Percentiles rank a stretch among this genome's conserved stretches.
phyloP scores from a whole-genome alignment of 2,329 filamentous ascomycete genomes.

The Arthroderma sp. region DNA sequence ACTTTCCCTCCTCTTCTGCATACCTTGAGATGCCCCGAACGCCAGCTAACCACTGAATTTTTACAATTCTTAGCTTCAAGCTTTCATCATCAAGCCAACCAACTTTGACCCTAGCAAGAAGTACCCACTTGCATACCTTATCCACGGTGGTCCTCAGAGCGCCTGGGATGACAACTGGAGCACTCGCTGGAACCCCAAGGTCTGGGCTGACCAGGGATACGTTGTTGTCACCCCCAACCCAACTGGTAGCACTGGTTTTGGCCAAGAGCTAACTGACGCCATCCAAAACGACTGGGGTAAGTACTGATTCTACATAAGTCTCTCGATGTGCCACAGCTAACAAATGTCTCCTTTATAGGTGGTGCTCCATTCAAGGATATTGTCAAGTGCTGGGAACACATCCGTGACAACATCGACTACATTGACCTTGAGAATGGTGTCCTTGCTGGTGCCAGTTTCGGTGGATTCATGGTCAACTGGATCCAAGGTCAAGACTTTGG shows the following conservation, averaged over 20 bases:
- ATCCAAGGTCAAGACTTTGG: constrained; percentile 77
- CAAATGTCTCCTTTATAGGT: constrained; percentile 8
- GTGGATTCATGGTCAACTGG: constrained; percentile 52
- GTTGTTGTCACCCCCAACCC: constrained; percentile 71
- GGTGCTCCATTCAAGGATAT: constrained; percentile 74
- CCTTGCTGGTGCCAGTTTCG: constrained; percentile 29
- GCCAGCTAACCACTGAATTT: not conserved
- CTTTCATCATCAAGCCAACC: constrained; percentile 31
- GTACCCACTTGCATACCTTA: constrained; percentile 66
- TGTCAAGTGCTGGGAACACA: constrained; percentile 62
- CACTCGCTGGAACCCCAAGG: constrained; percentile 72
- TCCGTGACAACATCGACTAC: constrained; percentile 32
- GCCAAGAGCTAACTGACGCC: constrained; percentile 61
- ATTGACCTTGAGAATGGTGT: constrained; percentile 27
- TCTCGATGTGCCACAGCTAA: not conserved
- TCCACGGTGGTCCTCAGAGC: constrained; percentile 73
- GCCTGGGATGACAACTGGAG: constrained; percentile 66
- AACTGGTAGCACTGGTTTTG: constrained; percentile 71
- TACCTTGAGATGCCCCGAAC: not conserved
- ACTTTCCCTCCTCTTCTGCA: not conserved
- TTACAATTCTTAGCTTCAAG: constrained; percentile 19
- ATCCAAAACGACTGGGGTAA: constrained; percentile 69
- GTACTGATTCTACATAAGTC: not conserved
- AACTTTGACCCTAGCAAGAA: constrained; percentile 56
- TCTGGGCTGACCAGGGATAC: constrained; percentile 81